Base-by-base conservation (phyloP, 2,329 filamentous ascomycete genomes). In the Tricladium varicosporioides region DNA sequence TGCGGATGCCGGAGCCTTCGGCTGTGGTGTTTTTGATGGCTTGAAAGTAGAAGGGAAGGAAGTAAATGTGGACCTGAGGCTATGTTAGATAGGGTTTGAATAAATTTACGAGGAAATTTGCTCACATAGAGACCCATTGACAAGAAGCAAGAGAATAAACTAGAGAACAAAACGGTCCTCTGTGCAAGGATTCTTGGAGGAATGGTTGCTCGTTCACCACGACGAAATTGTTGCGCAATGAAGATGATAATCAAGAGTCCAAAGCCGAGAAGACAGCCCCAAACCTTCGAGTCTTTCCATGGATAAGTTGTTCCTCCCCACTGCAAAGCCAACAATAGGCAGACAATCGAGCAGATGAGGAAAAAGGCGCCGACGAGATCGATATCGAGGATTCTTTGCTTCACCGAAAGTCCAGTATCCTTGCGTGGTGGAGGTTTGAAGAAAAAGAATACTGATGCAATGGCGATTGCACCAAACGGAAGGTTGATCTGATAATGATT, bases 61-160 rank as follows among this genome's bases (percentile, higher is more conserved):
- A 62, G 67, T 80, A 71, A 60, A 89, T 65, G 1, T 87, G 89
- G 5, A 89, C 74, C 60, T 60, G 16, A n/a, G 14, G 14, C 7
- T 49, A 19, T 56, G 51, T 40, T 63, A 60, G 32, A 5, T 19
- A 19, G 48, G 4, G 53, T 18, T 18, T 13, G 60, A 51, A 77
- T 27, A 90, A 67, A 32, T 59, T 14, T 13, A 55, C 11, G 58
- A 48, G 4, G 46, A 11, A 11, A 15, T 56, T 10, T 44, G 64
- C 33, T 53, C 49, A 70, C 59, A 60, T 62, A 71, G 57, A 58
- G 56, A 53, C 59, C 72, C 72, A 65, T 72, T 33, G 70, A 70
- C 61, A 68, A 64, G 61, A 63, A 74, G 53, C 58, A 72, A 51
- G 59, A 72, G 61, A 60, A 75, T 13, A 70, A 54, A 48, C 70